Evolutionary conservation across 2,329 filamentous ascomycete genomes (phyloP), one percentile per base, ranked within the genome.

Genomic region (Cladobotryum protrusum): DNA sequence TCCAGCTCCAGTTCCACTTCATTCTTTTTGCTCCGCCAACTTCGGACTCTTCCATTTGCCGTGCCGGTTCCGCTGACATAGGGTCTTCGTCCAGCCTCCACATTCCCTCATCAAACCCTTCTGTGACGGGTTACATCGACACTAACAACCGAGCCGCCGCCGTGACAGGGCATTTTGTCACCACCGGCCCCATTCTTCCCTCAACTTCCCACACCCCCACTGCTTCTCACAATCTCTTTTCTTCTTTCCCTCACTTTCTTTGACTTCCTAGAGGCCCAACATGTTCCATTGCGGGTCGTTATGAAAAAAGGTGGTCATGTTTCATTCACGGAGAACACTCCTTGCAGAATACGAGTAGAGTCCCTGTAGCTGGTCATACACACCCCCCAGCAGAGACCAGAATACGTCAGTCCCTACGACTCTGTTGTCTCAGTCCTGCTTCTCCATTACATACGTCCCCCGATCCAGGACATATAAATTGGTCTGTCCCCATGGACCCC

Each of bases 241-340:
- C 45, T 47, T 40, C 39, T 39, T 35, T 55, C 41, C 49, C 40
- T 42, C 55, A 52, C 36, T 48, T 46, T 57, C 55, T 43, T 43
- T 12, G 37, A 48, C 47, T 45, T 47, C 49, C 50, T 48, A 57
- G 47, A 50, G 55, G 56, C 58, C 58, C 59, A 63, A 58, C 54
- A 62, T 64, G 61, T 58, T 59, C 57, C 53, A 55, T 57, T 60
- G 61, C 62, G 61, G 62, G 62, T 66, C 67, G 67, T 60, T 62
- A 68, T 69, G 67, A 68, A 58, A 57, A 60, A 54, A 59, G 55
- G 51, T 52, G 55, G 54, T 54, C 55, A 59, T 59, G 52, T 59
- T 63, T 59, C 59, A 60, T 65, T 61, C 57, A 66, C 58, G 61
- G 62, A 62, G 62, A 66, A 62, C 65, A 57, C 54, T 61, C 46